Base-by-base conservation (phyloP, 495 filamentous ascomycete species). In the Aspergillus bridgeri region DNA sequence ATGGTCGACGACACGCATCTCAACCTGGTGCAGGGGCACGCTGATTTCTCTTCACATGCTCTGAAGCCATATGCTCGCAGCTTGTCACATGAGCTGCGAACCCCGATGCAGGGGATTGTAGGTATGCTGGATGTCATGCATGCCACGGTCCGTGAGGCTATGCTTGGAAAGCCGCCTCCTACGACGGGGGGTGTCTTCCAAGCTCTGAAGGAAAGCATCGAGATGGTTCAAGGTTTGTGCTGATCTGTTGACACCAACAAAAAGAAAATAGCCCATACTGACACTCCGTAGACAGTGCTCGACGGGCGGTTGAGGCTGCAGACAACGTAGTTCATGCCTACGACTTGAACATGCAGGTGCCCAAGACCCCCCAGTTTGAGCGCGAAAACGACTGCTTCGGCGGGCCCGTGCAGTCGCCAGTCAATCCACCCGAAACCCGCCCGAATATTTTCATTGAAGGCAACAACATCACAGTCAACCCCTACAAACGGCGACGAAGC, bases 301-400 rank as follows among this genome's bases (percentile, higher is more conserved):
- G 86, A 67, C 77, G 89, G 45, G 89, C 89, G 3, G 85, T 92
- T 17, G 89, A 92, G 70, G 89, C 89, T 23, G 88, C 89, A 2
- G 89, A 92, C 61, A 92, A 92, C 63, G 88, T 92, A 42, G 89
- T 92, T 24, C 86, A 92, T 74, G 89, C 89, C n/a, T 92, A 91
- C 60, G 89, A 91, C 68, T 79, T 92, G 63, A 88, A 92, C 68
- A 89, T 92, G 88, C 84, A 89, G 60, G 79, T 92, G 23, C 89
- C 89, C 19, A 83, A 87, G 57, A 86, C 80, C 8, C 74, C 73
- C 6, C 74, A 75, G 50, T 60, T 67, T 21, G 79, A 81, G 60
- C 61, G 70, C 21, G 70, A 73, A 11, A 65, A 56, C 46, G 70
- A 73, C 15, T 67, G 73, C 27, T 63, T 73, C 20, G 65, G 69